Evolutionary conservation across 2,329 filamentous ascomycete species (phyloP).

Genomic region (Dactylellina drechsleri): DNA sequence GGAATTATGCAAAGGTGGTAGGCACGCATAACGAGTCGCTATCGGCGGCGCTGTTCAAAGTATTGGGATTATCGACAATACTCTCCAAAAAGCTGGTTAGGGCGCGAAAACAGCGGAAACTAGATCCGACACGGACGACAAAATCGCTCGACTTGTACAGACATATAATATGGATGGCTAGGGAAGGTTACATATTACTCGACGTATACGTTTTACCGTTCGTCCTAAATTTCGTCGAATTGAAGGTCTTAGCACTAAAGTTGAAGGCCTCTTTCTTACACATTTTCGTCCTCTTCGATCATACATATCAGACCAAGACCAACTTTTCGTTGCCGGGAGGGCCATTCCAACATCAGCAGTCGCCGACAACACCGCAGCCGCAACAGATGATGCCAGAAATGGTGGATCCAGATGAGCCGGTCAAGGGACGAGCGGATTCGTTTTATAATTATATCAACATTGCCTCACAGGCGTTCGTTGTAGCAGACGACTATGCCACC

Average conservation of each 20-base stretch:
- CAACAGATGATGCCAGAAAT: slow-evolving; percentile 14
- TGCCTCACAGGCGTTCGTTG: slow-evolving; percentile 82
- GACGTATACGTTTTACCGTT: slow-evolving; percentile 87
- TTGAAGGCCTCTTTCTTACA: slow-evolving; percentile 94
- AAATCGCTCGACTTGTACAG: slow-evolving; percentile 84
- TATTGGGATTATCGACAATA: slow-evolving; percentile 88
- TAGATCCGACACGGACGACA: slow-evolving; percentile 81
- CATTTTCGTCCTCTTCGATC: slow-evolving; percentile 92
- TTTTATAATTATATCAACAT: slow-evolving; percentile 77
- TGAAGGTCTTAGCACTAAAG: slow-evolving; percentile 90
- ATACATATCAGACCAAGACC: slow-evolving; percentile 62
- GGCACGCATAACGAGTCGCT: slow-evolving; percentile 81
- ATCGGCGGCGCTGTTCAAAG: slow-evolving; percentile 84
- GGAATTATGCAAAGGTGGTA: slow-evolving; percentile 83
- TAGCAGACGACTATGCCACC: slow-evolving; percentile 79
- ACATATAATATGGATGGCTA: slow-evolving; percentile 94
- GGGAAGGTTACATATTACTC: slow-evolving; percentile 87
- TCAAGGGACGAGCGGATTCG: slow-evolving; percentile 45
- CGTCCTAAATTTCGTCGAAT: slow-evolving; percentile 79
- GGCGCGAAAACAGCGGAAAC: slow-evolving; percentile 81
- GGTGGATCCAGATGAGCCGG: slow-evolving; percentile 32
- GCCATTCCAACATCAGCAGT: slow-evolving; percentile 25
- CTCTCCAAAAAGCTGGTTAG: slow-evolving; percentile 84
- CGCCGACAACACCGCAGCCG: slow-evolving; percentile 10
- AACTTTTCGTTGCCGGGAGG: slow-evolving; percentile 61